phyloP scores from a whole-genome alignment of 2,329 filamentous ascomycete species.

The Neoascochyta sp. region DNA sequence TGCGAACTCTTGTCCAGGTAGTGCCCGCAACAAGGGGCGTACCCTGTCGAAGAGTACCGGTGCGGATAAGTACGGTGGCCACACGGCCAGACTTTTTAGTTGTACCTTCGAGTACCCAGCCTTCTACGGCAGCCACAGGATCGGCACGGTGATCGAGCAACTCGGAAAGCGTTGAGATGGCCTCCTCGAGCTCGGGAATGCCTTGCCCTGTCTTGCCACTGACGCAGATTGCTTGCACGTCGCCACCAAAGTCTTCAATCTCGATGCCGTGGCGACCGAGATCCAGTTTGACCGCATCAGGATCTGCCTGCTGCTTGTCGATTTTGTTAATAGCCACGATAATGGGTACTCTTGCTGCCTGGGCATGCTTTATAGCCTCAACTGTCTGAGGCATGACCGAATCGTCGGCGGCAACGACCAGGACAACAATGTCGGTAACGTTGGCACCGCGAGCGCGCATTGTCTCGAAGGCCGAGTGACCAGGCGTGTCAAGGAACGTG shows the following conservation, averaged over 20 bases:
- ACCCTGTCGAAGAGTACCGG: constrained; percentile 77
- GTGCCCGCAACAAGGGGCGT: constrained; percentile 83
- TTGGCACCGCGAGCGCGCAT: constrained; percentile 96
- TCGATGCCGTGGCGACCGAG: constrained; percentile 79
- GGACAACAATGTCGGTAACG: constrained; percentile 92
- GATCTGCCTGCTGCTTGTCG: constrained; percentile 77
- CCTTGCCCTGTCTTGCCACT: constrained; percentile 92
- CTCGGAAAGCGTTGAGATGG: constrained; percentile 78
- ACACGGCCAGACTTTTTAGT: constrained; percentile 80
- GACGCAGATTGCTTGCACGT: constrained; percentile 86
- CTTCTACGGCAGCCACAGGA: constrained; percentile 71
- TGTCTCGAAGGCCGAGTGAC: constrained; percentile 89
- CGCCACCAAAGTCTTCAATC: constrained; percentile 91
- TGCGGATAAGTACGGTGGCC: constrained; percentile 83
- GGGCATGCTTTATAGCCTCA: constrained; percentile 92
- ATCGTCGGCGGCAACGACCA: constrained; percentile 95
- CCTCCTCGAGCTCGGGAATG: constrained; percentile 90
- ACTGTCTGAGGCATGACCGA: constrained; percentile 96
- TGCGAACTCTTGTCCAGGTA: constrained; percentile 83
- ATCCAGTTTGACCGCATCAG: constrained; percentile 84
- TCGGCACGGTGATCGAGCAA: constrained; percentile 88
- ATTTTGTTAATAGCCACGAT: constrained; percentile 98
- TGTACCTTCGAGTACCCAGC: constrained; percentile 89
- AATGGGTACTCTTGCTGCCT: constrained; percentile 80
- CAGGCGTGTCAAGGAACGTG: constrained; percentile 94